Evolutionary conservation across 495 filamentous ascomycete genomes (phyloP), one percentile per base, ranked within the genome.

Genomic region (Neurospora sp.): DNA sequence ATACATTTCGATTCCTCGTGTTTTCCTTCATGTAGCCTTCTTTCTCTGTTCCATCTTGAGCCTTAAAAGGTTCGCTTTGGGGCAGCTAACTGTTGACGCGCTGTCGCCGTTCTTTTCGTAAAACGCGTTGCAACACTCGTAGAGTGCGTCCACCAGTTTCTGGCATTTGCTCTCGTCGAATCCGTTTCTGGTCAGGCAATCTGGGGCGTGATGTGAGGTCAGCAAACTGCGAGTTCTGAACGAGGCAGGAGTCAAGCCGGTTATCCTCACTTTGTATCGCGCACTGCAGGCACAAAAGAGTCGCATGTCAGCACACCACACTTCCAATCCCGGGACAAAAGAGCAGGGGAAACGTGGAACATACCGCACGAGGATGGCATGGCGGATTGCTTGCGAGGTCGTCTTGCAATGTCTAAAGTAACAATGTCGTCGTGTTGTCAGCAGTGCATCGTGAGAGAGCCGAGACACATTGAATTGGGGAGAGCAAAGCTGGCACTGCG

Each of bases 61-160:
- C 78, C 87, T 86, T 74, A 99, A 82, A 66, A 98, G 83, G 74
- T 82, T 88, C 46, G 92, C 86, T 78, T 96, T 96, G 3, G 96
- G 96, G 78, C 96, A 99, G 84, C 93, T 95, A 12, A 88, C 88
- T 3, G 90, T 91, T 39, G 87, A 88, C 14, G 93, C 93, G 20
- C 89, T 83, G 60, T 97, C 92, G 7, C 96, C 95, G 71, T 91
- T 87, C 71, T 87, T 86, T 79, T 91, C 82, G 83, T 99, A 98
- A 82, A 99, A 97, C 39, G 87, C 85, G 75, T 94, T 91, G 82
- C 96, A 99, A 80, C 96, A 99, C 78, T 96, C 91, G 80, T 98
- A 99, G 31, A 99, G 84, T n/a, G 93, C 92, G 80, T 97, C 92
- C 69, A 99, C 88, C 77, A 96, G 86, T 12, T 86, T 80, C 75